A percentile compares a stretch with the other conserved stretches of the same genome.
Evolutionary conservation across 768 basidiomycete species (phyloP).

Genomic region (Scleroderma citrinum): DNA sequence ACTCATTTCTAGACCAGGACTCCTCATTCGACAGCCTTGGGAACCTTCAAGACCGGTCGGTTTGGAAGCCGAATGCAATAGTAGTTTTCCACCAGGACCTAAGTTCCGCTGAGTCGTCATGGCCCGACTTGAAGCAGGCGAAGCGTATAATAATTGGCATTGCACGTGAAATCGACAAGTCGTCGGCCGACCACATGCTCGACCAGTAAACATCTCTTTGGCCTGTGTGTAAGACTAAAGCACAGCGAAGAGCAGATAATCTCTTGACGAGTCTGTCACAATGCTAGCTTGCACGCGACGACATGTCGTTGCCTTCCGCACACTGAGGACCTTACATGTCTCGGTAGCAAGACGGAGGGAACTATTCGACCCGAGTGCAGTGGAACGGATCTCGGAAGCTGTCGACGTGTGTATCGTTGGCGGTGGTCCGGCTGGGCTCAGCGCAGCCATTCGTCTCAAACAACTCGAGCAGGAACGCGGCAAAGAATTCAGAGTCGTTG

Average conservation of each 20-base stretch:
- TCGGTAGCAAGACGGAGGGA: constrained; percentile 21
- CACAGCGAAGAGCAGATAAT: not conserved
- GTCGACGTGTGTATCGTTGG: constrained; percentile 98
- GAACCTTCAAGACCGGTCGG: too few species aligned
- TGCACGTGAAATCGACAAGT: too few species aligned
- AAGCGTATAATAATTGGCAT: too few species aligned
- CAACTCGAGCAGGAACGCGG: constrained; percentile 82
- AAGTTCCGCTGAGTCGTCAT: too few species aligned
- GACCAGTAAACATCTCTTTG: not conserved
- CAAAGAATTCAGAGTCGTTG: constrained; percentile 81
- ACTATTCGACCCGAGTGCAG: constrained; percentile 46
- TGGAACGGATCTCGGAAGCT: constrained; percentile 83
- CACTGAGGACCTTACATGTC: constrained; percentile 14
- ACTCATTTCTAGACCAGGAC: too few species aligned
- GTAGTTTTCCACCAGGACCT: too few species aligned
- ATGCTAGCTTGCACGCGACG: constrained; percentile 8
- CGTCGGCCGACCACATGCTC: too few species aligned
- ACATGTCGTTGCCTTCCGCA: not conserved
- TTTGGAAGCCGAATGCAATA: too few species aligned
- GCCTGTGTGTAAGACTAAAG: too few species aligned
- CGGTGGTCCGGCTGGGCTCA: constrained; percentile 90
- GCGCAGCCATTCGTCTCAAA: constrained; percentile 93
- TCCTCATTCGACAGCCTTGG: too few species aligned
- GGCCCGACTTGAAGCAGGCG: too few species aligned
- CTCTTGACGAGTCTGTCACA: not conserved